Percentiles rank a stretch among this genome's conserved stretches.
Evolutionary conservation across 2,329 filamentous ascomycete species (phyloP).

Genomic region (Ustulina deusta): DNA sequence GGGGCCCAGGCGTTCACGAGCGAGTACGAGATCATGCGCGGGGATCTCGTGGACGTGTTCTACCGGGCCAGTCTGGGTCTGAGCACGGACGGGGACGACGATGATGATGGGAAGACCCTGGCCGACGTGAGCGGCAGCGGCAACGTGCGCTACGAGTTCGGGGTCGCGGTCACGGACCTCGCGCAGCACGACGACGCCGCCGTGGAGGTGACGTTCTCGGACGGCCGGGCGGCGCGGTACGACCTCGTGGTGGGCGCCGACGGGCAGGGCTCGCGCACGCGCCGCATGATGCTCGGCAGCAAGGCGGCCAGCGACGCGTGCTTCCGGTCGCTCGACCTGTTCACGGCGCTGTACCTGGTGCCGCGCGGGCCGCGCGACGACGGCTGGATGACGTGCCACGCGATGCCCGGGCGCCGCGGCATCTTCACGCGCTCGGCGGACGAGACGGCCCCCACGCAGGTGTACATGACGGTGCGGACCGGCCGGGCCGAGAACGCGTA

Average conservation of each 20-base stretch:
- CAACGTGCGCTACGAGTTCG: constrained; percentile 52
- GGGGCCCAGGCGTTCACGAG: constrained; percentile 61
- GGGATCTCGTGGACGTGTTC: constrained; percentile 64
- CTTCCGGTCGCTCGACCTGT: constrained; percentile 51
- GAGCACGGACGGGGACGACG: background rate
- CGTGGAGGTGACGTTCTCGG: constrained; percentile 57
- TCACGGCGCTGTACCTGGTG: constrained; percentile 57
- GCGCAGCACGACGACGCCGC: constrained; percentile 46
- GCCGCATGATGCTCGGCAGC: constrained; percentile 53
- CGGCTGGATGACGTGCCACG: constrained; percentile 52
- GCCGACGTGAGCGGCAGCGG: constrained; percentile 39
- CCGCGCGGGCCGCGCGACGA: constrained; percentile 46
- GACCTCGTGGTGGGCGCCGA: constrained; percentile 69
- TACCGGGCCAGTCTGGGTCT: constrained; percentile 53
- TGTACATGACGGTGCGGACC: constrained; percentile 48
- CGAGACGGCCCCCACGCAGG: constrained; percentile 47
- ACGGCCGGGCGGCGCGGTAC: constrained; percentile 57
- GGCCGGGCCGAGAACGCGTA: background rate
- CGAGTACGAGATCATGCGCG: constrained; percentile 71
- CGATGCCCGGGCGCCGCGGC: constrained; percentile 52
- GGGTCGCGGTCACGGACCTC: constrained; percentile 48
- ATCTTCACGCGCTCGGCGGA: constrained; percentile 54
- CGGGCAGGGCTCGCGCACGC: constrained; percentile 63
- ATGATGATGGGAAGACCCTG: constrained; percentile 41
- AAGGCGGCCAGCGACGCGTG: constrained; percentile 44